Evolutionary conservation across 2,329 filamentous ascomycete species (phyloP).

Genomic region (Arachnopeziza araneosa): DNA sequence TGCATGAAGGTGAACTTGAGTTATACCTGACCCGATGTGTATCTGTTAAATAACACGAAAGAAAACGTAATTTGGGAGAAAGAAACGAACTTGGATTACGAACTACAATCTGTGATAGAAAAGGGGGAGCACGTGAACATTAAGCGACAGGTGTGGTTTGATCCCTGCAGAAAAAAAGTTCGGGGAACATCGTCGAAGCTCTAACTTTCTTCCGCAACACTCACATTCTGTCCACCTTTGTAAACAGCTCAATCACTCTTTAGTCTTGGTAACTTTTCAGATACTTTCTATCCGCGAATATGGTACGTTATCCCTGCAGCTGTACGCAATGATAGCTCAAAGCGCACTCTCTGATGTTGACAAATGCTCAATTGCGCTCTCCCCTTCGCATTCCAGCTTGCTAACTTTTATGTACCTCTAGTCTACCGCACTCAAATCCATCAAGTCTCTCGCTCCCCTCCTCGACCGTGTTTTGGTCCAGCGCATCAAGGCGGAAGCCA

Average conservation of each 20-base stretch:
- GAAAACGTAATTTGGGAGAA: background rate
- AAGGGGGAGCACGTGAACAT: background rate
- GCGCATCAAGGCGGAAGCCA: slow-evolving; percentile 93
- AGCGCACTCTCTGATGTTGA: background rate
- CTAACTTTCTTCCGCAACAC: background rate
- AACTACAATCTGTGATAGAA: background rate
- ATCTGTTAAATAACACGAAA: background rate
- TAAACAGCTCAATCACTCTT: background rate
- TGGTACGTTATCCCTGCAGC: background rate
- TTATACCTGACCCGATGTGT: background rate
- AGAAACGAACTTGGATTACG: background rate
- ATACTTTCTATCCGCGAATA: background rate
- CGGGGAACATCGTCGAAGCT: background rate
- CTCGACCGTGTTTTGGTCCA: slow-evolving; percentile 98
- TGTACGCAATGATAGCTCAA: background rate
- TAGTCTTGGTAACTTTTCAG: background rate
- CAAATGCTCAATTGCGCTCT: background rate
- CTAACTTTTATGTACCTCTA: slow-evolving; percentile 25
- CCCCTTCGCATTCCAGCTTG: background rate
- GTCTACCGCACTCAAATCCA: slow-evolving; percentile 79
- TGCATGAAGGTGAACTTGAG: background rate
- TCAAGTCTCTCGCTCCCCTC: slow-evolving; percentile 90
- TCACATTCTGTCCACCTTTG: background rate
- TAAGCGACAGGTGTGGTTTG: background rate
- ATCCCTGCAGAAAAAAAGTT: background rate